Conservation (phyloP, 2,329 filamentous ascomycete species). For the Ascochyta koolunga region DNA sequence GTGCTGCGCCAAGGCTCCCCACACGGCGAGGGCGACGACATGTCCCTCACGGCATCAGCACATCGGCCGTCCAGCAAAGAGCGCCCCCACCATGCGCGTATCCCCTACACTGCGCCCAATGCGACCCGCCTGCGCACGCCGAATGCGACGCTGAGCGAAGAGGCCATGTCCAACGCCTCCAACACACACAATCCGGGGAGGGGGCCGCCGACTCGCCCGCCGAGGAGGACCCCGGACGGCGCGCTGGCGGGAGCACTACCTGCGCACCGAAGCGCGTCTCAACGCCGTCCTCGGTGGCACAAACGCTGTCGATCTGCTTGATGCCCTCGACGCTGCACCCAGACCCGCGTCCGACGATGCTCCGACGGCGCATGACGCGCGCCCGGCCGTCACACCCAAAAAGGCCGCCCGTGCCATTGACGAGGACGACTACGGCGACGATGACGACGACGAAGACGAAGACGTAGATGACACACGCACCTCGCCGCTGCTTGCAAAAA, state of each 20-base stretch:
- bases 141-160: slow-evolving; percentile 53
- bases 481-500: slow-evolving; percentile 58
- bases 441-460: slow-evolving; percentile 64
- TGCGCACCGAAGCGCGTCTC: slow-evolving; percentile 77
- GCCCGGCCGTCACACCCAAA: slow-evolving; percentile 64
- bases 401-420: slow-evolving; percentile 79
- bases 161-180: slow-evolving; percentile 49
- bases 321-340: slow-evolving; percentile 33
- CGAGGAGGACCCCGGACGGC: slow-evolving; percentile 55
- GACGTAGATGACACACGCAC: slow-evolving; percentile 52
- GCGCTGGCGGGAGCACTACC: slow-evolving; percentile 79
- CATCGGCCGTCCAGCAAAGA: slow-evolving; percentile 49
- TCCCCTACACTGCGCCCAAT: slow-evolving; percentile 43
- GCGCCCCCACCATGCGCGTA: slow-evolving; percentile 51
- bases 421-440: slow-evolving; percentile 85
- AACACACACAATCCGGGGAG: slow-evolving; percentile 45
- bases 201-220: slow-evolving; percentile 47
- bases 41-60: slow-evolving; percentile 46
- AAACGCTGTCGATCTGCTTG: slow-evolving; percentile 27
- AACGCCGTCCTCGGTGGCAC: slow-evolving; percentile 71
- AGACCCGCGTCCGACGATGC: slow-evolving; percentile 34
- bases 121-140: slow-evolving; percentile 49
- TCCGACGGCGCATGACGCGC: slow-evolving; percentile 52
- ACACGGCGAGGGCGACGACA: slow-evolving; percentile 43
- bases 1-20: slow-evolving; percentile 43